Percentiles rank a stretch among this genome's conserved stretches.
Conservation (phyloP, 306 rosid species). For the Lathyrus oleraceus region DNA sequence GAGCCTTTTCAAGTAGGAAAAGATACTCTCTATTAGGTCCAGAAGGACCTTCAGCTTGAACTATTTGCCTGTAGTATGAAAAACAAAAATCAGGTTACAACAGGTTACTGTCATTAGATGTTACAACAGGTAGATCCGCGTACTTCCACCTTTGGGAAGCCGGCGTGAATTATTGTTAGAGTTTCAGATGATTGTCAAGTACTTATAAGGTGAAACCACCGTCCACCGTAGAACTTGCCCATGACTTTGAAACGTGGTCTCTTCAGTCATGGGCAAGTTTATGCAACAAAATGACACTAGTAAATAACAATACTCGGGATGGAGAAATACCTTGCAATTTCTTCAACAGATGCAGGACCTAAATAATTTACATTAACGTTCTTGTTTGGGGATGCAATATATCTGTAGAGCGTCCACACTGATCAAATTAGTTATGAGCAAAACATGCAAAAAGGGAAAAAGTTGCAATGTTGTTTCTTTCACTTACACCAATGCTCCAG, state of each 20-base stretch:
- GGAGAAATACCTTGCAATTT: constrained; percentile 66
- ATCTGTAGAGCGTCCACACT: constrained; percentile 48
- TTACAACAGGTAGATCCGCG: neutral
- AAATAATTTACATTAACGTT: constrained; percentile 66
- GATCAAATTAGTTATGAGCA: constrained; percentile 17
- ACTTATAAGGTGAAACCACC: neutral
- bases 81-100: neutral
- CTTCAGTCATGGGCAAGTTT: neutral
- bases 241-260: neutral
- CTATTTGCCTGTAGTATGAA: constrained; percentile 59
- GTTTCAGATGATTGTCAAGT: neutral
- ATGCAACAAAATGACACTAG: constrained; percentile 16
- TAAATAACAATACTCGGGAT: neutral
- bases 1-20: constrained; percentile 80
- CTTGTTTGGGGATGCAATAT: constrained; percentile 81
- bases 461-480: constrained; percentile 25
- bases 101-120: neutral
- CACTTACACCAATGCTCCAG: constrained; percentile 86
- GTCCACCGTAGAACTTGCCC: neutral
- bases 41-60: constrained; percentile 77
- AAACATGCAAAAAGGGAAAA: constrained; percentile 30
- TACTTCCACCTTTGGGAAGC: neutral
- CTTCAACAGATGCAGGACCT: constrained; percentile 81
- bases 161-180: neutral
- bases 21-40: constrained; percentile 91